phyloP scores from a whole-genome alignment of 1,139 yeast genomes.

The Yamadazyma atmosphaerica region DNA sequence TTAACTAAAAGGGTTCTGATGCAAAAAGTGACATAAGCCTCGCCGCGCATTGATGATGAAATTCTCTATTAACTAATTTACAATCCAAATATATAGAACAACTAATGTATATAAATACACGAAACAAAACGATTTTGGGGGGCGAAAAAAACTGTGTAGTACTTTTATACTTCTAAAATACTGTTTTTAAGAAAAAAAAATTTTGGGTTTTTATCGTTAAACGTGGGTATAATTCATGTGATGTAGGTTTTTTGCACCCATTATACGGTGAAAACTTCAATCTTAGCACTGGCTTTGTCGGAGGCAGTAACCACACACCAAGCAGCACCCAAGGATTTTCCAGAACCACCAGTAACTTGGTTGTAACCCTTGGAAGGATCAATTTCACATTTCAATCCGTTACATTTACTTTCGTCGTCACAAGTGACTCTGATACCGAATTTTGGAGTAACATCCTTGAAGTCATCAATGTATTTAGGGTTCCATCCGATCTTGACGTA shows the following conservation, averaged over 20 bases:
- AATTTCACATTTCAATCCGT: conserved; percentile 76
- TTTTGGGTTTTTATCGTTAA: too few relatives aligned
- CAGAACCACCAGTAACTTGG: conserved; percentile 46
- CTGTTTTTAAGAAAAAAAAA: too few relatives aligned
- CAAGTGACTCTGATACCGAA: conserved; percentile 78
- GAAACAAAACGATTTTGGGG: too few relatives aligned
- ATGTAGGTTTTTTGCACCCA: neutral
- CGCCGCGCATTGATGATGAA: too few relatives aligned
- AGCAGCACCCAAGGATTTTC: conserved; percentile 63
- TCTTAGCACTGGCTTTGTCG: conserved; percentile 61
- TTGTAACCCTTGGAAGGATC: conserved; percentile 69
- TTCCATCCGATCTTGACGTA: conserved; percentile 88
- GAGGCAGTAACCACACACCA: conserved; percentile 83
- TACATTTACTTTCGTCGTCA: conserved; percentile 64
- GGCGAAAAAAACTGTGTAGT: too few relatives aligned
- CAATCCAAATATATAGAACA: too few relatives aligned
- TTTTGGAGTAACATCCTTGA: conserved; percentile 53
- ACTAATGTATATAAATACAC: too few relatives aligned
- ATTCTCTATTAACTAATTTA: too few relatives aligned
- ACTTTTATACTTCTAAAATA: too few relatives aligned
- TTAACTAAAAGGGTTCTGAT: too few relatives aligned
- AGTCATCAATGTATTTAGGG: conserved; percentile 73
- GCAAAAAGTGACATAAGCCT: too few relatives aligned
- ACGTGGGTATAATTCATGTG: too few relatives aligned
- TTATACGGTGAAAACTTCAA: conserved; percentile 62